Conservation (phyloP, 176 grass and related monocot species). For the Phoenix dactylifera region DNA sequence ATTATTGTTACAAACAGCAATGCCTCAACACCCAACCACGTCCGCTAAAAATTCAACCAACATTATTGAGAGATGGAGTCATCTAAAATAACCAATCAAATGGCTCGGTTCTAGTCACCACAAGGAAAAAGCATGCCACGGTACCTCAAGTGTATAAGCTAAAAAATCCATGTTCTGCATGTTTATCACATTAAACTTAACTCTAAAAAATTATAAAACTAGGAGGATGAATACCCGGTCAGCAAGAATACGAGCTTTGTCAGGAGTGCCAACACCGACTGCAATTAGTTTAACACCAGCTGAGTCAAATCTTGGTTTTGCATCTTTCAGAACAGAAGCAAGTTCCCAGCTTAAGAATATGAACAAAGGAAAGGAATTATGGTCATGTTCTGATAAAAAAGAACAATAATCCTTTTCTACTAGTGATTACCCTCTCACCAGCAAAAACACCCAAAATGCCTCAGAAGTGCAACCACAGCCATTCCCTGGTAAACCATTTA, state of each 20-base stretch:
- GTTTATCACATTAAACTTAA: too few relatives aligned
- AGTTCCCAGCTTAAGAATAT: conserved; percentile 62
- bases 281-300: conserved; percentile 62
- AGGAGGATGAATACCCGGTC: conserved; percentile 45
- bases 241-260: conserved; percentile 74
- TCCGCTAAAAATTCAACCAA: too few relatives aligned
- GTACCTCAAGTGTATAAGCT: too few relatives aligned
- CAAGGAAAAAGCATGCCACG: too few relatives aligned
- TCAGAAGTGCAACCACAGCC: conserved; percentile 64
- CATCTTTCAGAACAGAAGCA: conserved; percentile 68
- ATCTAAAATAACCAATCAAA: too few relatives aligned
- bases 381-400: too few relatives aligned
- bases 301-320: conserved; percentile 48
- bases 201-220: not conserved
- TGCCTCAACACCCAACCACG: too few relatives aligned
- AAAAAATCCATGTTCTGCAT: too few relatives aligned
- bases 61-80: too few relatives aligned
- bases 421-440: conserved; percentile 34
- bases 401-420: not conserved
- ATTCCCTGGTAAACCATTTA: conserved; percentile 30
- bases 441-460: conserved; percentile 84
- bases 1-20: too few relatives aligned
- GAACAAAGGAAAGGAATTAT: not conserved
- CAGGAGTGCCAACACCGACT: conserved; percentile 65
- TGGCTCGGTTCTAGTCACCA: too few relatives aligned